Base-by-base conservation (phyloP, 441 rosid species). In the Jatropha podagrica region DNA sequence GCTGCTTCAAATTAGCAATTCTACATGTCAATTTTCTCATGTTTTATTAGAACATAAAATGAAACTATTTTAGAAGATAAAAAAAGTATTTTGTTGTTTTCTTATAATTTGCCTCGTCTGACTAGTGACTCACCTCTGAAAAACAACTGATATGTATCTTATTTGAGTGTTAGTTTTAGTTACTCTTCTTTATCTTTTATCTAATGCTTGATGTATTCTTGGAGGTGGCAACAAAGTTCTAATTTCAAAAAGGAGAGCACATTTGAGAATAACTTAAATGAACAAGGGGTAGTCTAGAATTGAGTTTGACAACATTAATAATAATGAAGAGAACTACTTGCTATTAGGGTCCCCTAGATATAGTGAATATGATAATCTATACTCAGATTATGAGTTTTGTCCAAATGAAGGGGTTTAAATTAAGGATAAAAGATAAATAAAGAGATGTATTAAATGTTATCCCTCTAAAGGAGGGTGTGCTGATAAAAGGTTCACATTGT, bases 211-310 rank as follows among this genome's bases (percentile, higher is more conserved):
- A 56, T 70, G 46, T 42, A 27, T 20, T 27, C 5, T 9, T 48
- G 42, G 68, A 72, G 67, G 46, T 62, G 26, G 68, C 60, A 46
- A 48, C 48, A n/a, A n/a, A 56, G 20, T 61, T 72, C 41, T 46
- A 14, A 13, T 41, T 58, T 8, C 20, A 70, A 55, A 55, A 27
- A 23, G 23, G 23, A 55, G n/a, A n/a, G 10, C 63, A 54, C 18
- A 2, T 40, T 55, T 18, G 26, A 7, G 32, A 4, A 56, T 6
- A 1, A 46, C 20, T 56, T 56, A 8, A 56, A 20, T 27, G 32
- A 56, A 20, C 3, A 67, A 13, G 37, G 37, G 32, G 6, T 41
- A 18, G 68, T 65, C 23, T 67, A 15, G 38, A 15, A 23, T 4
- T 2, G 46, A 63, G 20, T 37, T 8, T 32, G 44, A 5, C 17